Percentiles rank a stretch among this genome's conserved stretches.
Evolutionary conservation across 192 early-diverging fungal species (phyloP).

Genomic region (Blastocladiella britannica): DNA sequence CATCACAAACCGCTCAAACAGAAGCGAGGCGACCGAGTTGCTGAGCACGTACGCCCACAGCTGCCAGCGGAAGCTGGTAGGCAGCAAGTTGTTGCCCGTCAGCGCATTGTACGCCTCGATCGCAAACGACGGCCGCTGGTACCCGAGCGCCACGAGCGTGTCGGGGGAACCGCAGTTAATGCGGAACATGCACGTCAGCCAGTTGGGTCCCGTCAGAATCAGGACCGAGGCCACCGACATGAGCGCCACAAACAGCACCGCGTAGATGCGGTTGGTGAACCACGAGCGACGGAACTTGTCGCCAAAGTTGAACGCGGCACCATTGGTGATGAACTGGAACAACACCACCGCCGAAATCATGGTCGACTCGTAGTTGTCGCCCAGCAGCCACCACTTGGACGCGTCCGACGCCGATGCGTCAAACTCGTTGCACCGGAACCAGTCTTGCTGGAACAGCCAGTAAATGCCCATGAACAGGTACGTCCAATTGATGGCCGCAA

Average conservation of each 20-base stretch:
- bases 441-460: conserved; percentile 42
- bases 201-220: conserved; percentile 37
- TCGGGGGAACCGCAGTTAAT: conserved; percentile 45
- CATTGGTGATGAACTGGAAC: conserved; percentile 54
- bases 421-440: conserved; percentile 66
- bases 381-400: conserved; percentile 58
- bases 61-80: conserved; percentile 30
- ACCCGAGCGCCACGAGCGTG: conserved; percentile 15
- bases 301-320: conserved; percentile 49
- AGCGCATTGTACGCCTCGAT: conserved; percentile 38
- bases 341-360: conserved; percentile 33
- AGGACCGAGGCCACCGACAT: conserved; percentile 25
- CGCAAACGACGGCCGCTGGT: conserved; percentile 14
- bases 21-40: conserved; percentile 17
- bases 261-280: conserved; percentile 38
- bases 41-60: conserved; percentile 28
- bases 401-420: conserved; percentile 38
- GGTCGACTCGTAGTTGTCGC: conserved; percentile 56
- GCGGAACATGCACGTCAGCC: conserved; percentile 40
- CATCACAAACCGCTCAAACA: conserved; percentile 29
- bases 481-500: conserved; percentile 45
- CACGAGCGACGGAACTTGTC: conserved; percentile 36
- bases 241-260: conserved; percentile 25
- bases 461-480: conserved; percentile 33
- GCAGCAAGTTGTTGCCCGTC: conserved; percentile 55